Percentiles rank a stretch among this genome's conserved stretches.
These are phyloP conservation scores for Blakeslea trispora DNA, from an alignment of 371 early-diverging fungal genomes.

Conservation along the genomic window DNA sequence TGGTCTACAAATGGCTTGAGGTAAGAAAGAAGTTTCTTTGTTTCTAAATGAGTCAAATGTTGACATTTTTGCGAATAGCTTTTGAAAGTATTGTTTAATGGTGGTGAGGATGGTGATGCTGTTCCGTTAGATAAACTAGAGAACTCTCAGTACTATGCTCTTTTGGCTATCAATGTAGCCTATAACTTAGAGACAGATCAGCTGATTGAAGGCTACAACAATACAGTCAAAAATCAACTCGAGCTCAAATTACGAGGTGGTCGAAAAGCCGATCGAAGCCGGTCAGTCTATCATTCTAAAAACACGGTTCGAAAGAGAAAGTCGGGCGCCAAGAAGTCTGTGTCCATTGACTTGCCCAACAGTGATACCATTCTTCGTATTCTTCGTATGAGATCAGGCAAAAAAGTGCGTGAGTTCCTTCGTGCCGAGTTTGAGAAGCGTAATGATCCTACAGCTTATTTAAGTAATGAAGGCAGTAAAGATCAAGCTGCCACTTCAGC, in stretches of 20 bases:
- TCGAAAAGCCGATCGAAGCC: constrained; percentile 45
- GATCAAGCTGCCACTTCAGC: background rate
- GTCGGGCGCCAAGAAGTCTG: constrained; percentile 21
- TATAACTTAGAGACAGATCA: constrained; percentile 64
- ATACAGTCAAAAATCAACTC: constrained; percentile 42
- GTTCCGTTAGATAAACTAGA: constrained; percentile 75
- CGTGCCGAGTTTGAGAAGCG: constrained; percentile 40
- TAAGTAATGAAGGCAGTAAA: constrained; percentile 7
- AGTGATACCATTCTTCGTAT: constrained; percentile 57
- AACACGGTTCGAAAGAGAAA: constrained; percentile 40
- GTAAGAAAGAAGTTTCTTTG: too few species aligned
- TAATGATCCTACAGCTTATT: constrained; percentile 28
- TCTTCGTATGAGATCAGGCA: constrained; percentile 54
- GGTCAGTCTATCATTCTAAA: constrained; percentile 45
- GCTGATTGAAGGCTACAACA: constrained; percentile 64
- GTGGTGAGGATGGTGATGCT: constrained; percentile 84
- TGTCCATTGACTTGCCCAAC: constrained; percentile 44
- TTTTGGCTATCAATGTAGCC: constrained; percentile 61
- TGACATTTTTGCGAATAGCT: too few species aligned
- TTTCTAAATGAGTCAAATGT: too few species aligned
- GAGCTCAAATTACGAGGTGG: constrained; percentile 41
- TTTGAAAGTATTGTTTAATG: constrained; percentile 84
- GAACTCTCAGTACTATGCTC: constrained; percentile 72
- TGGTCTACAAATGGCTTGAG: constrained; percentile 76
- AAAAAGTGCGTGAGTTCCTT: constrained; percentile 50